Conservation (phyloP, 768 basidiomycete species). For the Mycena crocata region DNA sequence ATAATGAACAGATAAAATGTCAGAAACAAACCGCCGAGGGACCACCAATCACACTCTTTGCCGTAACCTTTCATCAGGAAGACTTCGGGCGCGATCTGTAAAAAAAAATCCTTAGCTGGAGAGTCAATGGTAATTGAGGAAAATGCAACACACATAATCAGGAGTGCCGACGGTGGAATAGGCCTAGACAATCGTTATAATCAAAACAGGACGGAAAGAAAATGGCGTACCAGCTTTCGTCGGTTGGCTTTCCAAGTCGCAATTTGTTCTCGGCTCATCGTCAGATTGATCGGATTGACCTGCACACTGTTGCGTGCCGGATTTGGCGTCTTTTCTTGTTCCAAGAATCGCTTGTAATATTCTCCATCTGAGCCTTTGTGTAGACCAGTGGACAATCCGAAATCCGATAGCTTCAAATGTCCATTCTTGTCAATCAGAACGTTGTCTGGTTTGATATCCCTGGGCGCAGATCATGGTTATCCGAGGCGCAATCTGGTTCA, state of each 20-base stretch:
- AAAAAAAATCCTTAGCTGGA: conserved; percentile 1
- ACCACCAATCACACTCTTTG: conserved; percentile 99
- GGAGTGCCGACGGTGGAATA: conserved; percentile 89
- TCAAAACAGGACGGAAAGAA: background rate
- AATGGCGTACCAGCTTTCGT: conserved; percentile 81
- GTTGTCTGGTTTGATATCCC: conserved; percentile 99
- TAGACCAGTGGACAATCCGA: conserved; percentile 96
- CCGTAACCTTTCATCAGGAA: conserved; percentile 98
- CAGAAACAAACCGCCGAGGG: conserved; percentile 68
- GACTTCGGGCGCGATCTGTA: conserved; percentile 98
- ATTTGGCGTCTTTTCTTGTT: conserved; percentile 74
- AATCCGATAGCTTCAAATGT: conserved; percentile 97
- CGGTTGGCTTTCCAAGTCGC: conserved; percentile 99
- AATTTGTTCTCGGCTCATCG: conserved; percentile 96
- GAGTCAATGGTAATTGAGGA: background rate
- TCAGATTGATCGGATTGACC: conserved; percentile 97
- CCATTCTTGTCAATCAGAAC: conserved; percentile 98
- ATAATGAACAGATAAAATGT: background rate
- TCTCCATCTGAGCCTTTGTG: conserved; percentile 96
- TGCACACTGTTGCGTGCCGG: conserved; percentile 93
- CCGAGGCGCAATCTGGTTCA: background rate
- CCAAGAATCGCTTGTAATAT: conserved; percentile 92
- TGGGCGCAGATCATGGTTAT: conserved; percentile 45
- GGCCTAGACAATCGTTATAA: conserved; percentile 63
- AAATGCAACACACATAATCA: conserved; percentile 34